These are phyloP conservation scores for Sugiyamaella grinbergsii DNA, from an alignment of 1,139 yeast species.

Conservation along the genomic window DNA sequence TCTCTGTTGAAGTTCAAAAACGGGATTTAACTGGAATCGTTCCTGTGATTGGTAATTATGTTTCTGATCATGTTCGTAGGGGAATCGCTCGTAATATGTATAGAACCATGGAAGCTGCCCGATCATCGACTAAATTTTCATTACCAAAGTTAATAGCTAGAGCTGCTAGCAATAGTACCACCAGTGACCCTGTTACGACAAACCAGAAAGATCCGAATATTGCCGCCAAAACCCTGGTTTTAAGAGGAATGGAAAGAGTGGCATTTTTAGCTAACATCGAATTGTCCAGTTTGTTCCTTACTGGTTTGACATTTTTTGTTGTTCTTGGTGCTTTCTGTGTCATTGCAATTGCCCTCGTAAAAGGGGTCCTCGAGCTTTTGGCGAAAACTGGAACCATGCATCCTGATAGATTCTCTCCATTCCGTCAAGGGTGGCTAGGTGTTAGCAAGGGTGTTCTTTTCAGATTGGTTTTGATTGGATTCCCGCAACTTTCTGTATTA, in stretches of 20 bases:
- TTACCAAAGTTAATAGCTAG: slow-evolving; percentile 31
- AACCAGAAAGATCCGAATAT: slow-evolving; percentile 62
- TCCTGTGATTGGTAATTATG: slow-evolving; percentile 26
- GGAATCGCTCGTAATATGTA: slow-evolving; percentile 28
- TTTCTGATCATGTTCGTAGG: slow-evolving; percentile 33
- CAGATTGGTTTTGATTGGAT: slow-evolving; percentile 76
- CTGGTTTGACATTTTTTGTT: slow-evolving; percentile 80
- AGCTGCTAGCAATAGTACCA: slow-evolving; percentile 41
- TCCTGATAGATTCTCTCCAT: slow-evolving; percentile 65
- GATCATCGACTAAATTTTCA: slow-evolving; percentile 16
- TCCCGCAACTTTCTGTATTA: slow-evolving; percentile 81
- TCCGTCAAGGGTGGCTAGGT: slow-evolving; percentile 76
- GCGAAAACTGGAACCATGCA: slow-evolving; percentile 62
- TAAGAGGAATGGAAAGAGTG: slow-evolving; percentile 92
- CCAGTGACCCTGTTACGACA: slow-evolving; percentile 64
- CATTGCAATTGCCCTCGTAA: slow-evolving; percentile 64
- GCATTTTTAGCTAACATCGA: slow-evolving; percentile 84
- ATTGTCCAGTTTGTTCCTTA: slow-evolving; percentile 79
- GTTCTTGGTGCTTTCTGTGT: slow-evolving; percentile 76
- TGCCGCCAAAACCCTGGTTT: slow-evolving; percentile 67
- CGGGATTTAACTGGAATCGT: slow-evolving; percentile 31
- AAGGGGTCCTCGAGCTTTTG: slow-evolving; percentile 71
- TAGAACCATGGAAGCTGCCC: slow-evolving; percentile 26
- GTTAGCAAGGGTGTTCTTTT: slow-evolving; percentile 86
- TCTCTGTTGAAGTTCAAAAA: slow-evolving; percentile 82